A percentile compares a stretch with the other conserved stretches of the same genome.
Evolutionary conservation across 495 filamentous ascomycete species (phyloP).

Genomic region (Bacidia gigantensis): DNA sequence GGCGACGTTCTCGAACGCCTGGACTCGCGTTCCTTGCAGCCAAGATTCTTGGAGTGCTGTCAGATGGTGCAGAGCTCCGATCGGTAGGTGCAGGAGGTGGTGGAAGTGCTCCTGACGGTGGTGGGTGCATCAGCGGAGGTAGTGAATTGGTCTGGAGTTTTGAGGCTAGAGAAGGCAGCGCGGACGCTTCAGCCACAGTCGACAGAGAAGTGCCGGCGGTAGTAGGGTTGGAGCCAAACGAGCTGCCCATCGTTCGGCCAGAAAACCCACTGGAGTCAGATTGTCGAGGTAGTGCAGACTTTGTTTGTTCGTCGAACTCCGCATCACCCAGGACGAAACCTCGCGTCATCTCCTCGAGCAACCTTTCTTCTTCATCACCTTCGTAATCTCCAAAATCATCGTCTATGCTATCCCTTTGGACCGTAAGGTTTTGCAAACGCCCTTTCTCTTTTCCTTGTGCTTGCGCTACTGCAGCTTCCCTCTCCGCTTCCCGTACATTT

Average conservation of each 20-base stretch:
- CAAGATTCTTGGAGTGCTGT: slow-evolving; percentile 20
- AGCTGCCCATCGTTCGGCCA: slow-evolving; percentile 77
- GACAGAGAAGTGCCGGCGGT: slow-evolving; percentile 60
- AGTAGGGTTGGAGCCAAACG: slow-evolving; percentile 62
- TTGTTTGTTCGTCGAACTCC: slow-evolving; percentile 59
- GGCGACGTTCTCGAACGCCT: slow-evolving; percentile 63
- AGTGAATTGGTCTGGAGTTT: slow-evolving; percentile 20
- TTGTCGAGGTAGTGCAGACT: slow-evolving; percentile 68
- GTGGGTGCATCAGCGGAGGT: slow-evolving; percentile 21
- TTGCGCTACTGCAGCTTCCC: slow-evolving; percentile 47
- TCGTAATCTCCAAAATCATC: slow-evolving; percentile 51
- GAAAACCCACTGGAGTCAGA: slow-evolving; percentile 80
- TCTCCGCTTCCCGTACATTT: slow-evolving; percentile 61
- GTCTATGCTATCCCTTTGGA: slow-evolving; percentile 27
- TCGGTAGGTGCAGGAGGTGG: slow-evolving; percentile 20
- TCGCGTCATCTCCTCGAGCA: slow-evolving; percentile 84
- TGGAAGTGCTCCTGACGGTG: slow-evolving; percentile 22
- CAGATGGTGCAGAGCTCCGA: not conserved
- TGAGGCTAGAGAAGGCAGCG: slow-evolving; percentile 21
- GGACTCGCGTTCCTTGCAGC: slow-evolving; percentile 27
- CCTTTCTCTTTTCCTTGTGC: slow-evolving; percentile 28
- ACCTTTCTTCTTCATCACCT: slow-evolving; percentile 79
- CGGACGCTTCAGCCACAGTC: slow-evolving; percentile 56
- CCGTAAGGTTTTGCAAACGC: slow-evolving; percentile 22
- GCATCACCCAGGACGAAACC: slow-evolving; percentile 83